phyloP scores from a whole-genome alignment of 108 stramenopile species.

The Cyclotella kingstonii region DNA sequence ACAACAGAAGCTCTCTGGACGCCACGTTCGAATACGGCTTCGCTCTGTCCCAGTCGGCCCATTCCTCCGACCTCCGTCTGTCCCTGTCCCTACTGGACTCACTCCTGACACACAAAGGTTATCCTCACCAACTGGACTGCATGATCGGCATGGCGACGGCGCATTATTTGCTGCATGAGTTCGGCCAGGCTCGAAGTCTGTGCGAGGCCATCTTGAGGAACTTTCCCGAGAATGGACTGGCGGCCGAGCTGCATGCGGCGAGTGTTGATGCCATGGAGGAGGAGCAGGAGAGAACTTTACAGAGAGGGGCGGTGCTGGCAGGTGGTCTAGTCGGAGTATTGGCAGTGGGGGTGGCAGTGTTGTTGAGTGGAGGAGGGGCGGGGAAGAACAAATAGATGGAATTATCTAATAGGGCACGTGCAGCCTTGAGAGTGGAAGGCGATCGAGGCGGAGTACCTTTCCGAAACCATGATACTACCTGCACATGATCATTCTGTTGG shows the following conservation, averaged over 20 bases:
- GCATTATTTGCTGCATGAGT: slow-evolving; percentile 72
- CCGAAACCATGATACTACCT: too few relatives aligned
- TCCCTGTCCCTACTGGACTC: slow-evolving; percentile 77
- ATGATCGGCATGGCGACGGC: slow-evolving; percentile 82
- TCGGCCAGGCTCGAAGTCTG: slow-evolving; percentile 55
- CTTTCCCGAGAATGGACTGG: slow-evolving; percentile 61
- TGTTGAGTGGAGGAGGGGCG: slow-evolving; percentile 27
- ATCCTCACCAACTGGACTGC: slow-evolving; percentile 81
- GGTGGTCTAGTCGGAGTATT: slow-evolving; percentile 70
- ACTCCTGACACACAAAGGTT: slow-evolving; percentile 64
- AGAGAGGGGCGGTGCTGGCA: slow-evolving; percentile 67
- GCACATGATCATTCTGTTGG: too few relatives aligned
- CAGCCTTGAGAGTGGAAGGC: not conserved
- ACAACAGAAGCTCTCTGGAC: slow-evolving; percentile 54
- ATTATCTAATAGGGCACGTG: not conserved
- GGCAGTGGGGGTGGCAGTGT: slow-evolving; percentile 60
- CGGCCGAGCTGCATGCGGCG: slow-evolving; percentile 78
- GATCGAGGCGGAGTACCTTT: too few relatives aligned
- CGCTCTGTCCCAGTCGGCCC: slow-evolving; percentile 63
- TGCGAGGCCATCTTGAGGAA: slow-evolving; percentile 77
- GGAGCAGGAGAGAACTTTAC: slow-evolving; percentile 53
- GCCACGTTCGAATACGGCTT: slow-evolving; percentile 88
- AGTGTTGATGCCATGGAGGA: slow-evolving; percentile 68
- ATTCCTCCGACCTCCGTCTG: slow-evolving; percentile 64
- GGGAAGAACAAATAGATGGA: not conserved